Conservation (phyloP, 2,329 filamentous ascomycete species). For the Penicillium sp. region DNA sequence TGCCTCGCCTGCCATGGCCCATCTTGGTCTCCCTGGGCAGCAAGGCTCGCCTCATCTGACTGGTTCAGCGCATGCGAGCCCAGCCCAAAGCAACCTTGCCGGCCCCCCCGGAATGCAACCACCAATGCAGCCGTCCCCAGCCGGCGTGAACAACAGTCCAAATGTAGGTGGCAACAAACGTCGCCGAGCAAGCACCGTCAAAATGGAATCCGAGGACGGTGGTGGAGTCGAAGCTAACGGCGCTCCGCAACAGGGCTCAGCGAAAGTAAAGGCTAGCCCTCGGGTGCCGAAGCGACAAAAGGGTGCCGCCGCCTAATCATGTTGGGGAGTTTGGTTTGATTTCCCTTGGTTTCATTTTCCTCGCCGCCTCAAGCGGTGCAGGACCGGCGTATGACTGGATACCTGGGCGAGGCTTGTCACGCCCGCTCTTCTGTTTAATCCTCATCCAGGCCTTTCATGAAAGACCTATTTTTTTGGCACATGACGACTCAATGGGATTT, state of each 20-base stretch:
- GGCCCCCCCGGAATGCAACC: constrained; percentile 56
- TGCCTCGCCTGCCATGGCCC: constrained; percentile 57
- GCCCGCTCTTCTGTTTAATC: constrained; percentile 15
- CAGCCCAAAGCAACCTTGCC: constrained; percentile 46
- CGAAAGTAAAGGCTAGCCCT: constrained; percentile 49
- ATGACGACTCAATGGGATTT: constrained; percentile 22
- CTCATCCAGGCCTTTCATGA: constrained; percentile 11
- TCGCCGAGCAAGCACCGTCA: constrained; percentile 58
- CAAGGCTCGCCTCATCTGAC: constrained; percentile 53
- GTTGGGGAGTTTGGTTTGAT: constrained; percentile 12
- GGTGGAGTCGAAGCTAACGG: constrained; percentile 50
- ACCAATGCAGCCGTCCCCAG: constrained; percentile 51
- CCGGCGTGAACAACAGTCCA: constrained; percentile 62
- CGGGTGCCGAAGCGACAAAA: constrained; percentile 49
- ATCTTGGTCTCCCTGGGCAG: constrained; percentile 49
- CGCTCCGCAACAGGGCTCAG: constrained; percentile 30
- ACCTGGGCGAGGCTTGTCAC: constrained; percentile 23
- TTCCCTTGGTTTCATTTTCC: constrained; percentile 8
- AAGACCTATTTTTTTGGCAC: constrained; percentile 12
- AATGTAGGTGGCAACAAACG: constrained; percentile 57
- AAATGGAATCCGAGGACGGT: constrained; percentile 56
- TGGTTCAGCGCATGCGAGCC: constrained; percentile 49
- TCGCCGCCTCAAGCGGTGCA: constrained; percentile 23
- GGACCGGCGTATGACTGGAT: constrained; percentile 33
- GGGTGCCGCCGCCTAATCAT: constrained; percentile 33